Evolutionary conservation across 331 rosid species (phyloP).

Genomic region (Prunus yedoensis): DNA sequence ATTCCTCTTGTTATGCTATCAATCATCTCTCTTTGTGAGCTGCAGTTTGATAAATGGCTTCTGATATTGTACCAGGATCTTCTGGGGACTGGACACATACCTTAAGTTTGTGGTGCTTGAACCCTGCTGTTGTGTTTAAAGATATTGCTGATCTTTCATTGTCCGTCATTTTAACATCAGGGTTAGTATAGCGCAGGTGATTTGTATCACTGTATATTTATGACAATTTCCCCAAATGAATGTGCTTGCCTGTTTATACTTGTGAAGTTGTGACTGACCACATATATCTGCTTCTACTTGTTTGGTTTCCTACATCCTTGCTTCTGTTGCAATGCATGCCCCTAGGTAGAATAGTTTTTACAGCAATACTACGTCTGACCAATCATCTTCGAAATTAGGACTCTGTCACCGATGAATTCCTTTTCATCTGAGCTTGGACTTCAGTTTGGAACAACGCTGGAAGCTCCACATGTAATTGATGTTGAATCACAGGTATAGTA

Average conservation of each 20-base stretch:
- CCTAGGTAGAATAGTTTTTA: not conserved
- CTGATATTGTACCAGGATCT: constrained; percentile 53
- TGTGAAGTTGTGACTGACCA: not conserved
- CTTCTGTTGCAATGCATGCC: not conserved
- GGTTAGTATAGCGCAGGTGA: constrained; percentile 43
- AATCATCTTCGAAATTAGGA: constrained; percentile 46
- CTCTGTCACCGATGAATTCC: constrained; percentile 87
- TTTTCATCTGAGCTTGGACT: constrained; percentile 96
- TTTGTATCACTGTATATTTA: not conserved
- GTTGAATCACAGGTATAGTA: constrained; percentile 69
- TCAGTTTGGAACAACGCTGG: constrained; percentile 80
- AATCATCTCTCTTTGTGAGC: not conserved
- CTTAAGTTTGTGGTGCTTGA: constrained; percentile 95
- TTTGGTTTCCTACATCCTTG: not conserved
- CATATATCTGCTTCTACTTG: not conserved
- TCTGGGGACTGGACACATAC: constrained; percentile 70
- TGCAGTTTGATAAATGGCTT: constrained; percentile 8
- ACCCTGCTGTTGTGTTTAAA: constrained; percentile 92
- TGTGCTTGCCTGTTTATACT: not conserved
- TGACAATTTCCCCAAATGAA: constrained; percentile 7
- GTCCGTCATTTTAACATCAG: constrained; percentile 89
- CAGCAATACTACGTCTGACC: not conserved
- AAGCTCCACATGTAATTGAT: constrained; percentile 96
- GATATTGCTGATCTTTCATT: constrained; percentile 85
- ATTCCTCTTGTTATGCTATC: not conserved